phyloP scores from a whole-genome alignment of 1,139 yeast genomes.

The Magnusiomyces paraingens region DNA sequence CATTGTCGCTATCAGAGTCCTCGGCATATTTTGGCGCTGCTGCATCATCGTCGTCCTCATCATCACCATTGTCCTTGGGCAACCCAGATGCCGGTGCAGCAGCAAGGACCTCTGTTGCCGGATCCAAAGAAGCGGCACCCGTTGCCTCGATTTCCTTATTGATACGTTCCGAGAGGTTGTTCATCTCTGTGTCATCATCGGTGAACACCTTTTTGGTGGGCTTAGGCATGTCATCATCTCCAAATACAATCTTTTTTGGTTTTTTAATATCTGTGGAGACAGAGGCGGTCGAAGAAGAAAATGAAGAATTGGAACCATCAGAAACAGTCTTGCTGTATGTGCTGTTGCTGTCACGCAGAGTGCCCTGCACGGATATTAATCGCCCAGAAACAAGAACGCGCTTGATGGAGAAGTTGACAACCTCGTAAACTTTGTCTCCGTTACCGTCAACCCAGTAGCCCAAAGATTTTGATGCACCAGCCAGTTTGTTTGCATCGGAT shows the following conservation, averaged over 20 bases:
- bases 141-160: neutral
- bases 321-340: neutral
- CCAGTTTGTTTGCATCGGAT: neutral
- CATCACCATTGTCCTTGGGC: neutral
- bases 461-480: constrained; percentile 42
- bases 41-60: neutral
- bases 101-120: neutral
- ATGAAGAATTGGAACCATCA: neutral
- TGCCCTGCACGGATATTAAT: constrained; percentile 77
- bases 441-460: constrained; percentile 84
- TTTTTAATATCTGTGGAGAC: neutral
- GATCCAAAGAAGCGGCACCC: neutral
- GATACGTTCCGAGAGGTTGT: neutral
- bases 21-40: constrained; percentile 3
- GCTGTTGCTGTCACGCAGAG: constrained; percentile 8
- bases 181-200: neutral
- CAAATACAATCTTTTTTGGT: constrained; percentile 8
- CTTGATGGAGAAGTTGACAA: constrained; percentile 65
- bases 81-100: neutral
- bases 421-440: constrained; percentile 73
- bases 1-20: constrained; percentile 6
- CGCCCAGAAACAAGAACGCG: constrained; percentile 71
- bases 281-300: neutral
- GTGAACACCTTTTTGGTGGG: neutral
- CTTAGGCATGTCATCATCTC: constrained; percentile 3